Evolutionary conservation across 352 stramenopile species (phyloP).

Genomic region (Phytopythium mirpurense): DNA sequence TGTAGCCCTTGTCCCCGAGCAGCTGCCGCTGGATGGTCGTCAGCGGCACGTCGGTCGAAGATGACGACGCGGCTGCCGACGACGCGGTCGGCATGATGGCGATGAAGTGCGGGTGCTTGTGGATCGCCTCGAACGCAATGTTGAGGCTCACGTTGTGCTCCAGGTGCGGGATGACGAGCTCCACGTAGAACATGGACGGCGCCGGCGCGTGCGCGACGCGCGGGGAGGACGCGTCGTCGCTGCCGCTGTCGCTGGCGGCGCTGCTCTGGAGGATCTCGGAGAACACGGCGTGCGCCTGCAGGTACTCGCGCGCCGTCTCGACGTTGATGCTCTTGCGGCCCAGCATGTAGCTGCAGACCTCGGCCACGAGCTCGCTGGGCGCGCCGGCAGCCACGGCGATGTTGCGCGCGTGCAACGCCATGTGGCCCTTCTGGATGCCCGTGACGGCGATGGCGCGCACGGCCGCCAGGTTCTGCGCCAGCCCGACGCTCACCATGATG

Average conservation of each 20-base stretch:
- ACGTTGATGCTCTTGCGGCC: constrained; percentile 75
- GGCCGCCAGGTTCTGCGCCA: constrained; percentile 85
- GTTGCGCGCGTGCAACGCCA: constrained; percentile 83
- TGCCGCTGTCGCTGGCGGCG: background rate
- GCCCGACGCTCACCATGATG: constrained; percentile 75
- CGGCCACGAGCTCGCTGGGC: constrained; percentile 72
- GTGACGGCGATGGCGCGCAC: constrained; percentile 82
- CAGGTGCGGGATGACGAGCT: constrained; percentile 67
- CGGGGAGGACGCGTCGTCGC: constrained; percentile 23
- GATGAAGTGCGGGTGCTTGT: constrained; percentile 78
- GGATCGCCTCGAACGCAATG: constrained; percentile 77
- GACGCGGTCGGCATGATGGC: constrained; percentile 43
- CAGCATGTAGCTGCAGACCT: constrained; percentile 86
- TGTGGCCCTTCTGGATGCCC: constrained; percentile 85
- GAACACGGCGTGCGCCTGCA: constrained; percentile 76
- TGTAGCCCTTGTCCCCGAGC: constrained; percentile 84
- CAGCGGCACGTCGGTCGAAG: constrained; percentile 9
- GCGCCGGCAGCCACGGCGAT: constrained; percentile 79
- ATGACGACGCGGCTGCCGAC: constrained; percentile 1
- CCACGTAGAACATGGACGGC: constrained; percentile 85
- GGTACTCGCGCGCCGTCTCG: constrained; percentile 80
- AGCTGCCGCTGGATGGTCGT: constrained; percentile 63
- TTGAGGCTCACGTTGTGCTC: constrained; percentile 73
- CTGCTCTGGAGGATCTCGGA: constrained; percentile 50
- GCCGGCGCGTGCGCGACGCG: constrained; percentile 26